A percentile compares a stretch with the other conserved stretches of the same genome.
Evolutionary conservation across 1,139 yeast genomes (phyloP).

Genomic region (Neolecta irregularis): DNA sequence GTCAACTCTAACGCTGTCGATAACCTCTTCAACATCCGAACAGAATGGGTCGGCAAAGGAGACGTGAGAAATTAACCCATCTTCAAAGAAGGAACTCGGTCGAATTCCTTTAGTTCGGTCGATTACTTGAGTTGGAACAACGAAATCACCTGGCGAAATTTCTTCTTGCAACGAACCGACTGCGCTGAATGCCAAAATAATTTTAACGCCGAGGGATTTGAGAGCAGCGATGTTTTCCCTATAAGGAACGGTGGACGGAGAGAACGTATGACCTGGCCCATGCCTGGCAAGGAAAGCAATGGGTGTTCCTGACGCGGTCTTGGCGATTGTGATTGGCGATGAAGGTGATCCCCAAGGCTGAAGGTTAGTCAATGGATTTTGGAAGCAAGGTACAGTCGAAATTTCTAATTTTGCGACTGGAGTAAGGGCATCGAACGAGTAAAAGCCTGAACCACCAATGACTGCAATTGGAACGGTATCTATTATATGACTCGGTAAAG

Average conservation of each 20-base stretch:
- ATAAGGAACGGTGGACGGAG: slow-evolving; percentile 85
- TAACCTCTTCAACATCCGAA: slow-evolving; percentile 35
- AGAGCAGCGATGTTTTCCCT: slow-evolving; percentile 93
- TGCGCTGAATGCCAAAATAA: slow-evolving; percentile 83
- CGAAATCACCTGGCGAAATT: slow-evolving; percentile 87
- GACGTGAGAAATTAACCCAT: slow-evolving; percentile 91
- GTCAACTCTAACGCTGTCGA: too few species aligned
- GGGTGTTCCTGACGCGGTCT: slow-evolving; percentile 58
- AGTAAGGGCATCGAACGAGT: slow-evolving; percentile 62
- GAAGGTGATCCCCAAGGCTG: slow-evolving; percentile 99
- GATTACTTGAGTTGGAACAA: slow-evolving; percentile 83
- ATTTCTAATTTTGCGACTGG: slow-evolving; percentile 10
- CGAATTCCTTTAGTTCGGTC: slow-evolving; percentile 95
- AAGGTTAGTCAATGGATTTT: slow-evolving; percentile 43
- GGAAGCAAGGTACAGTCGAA: slow-evolving; percentile 5
- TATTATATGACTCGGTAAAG: too few species aligned
- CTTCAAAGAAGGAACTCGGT: slow-evolving; percentile 76
- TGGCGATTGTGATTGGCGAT: slow-evolving; percentile 78
- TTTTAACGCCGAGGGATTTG: slow-evolving; percentile 71
- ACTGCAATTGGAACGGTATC: too few species aligned
- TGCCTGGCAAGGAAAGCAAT: slow-evolving; percentile 93
- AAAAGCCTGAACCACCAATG: slow-evolving; percentile 97
- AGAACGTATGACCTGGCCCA: slow-evolving; percentile 72
- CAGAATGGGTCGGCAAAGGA: slow-evolving; percentile 89
- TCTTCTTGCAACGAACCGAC: slow-evolving; percentile 88